Conservation (phyloP, 306 rosid genomes). For the Cucumis hystrix region DNA sequence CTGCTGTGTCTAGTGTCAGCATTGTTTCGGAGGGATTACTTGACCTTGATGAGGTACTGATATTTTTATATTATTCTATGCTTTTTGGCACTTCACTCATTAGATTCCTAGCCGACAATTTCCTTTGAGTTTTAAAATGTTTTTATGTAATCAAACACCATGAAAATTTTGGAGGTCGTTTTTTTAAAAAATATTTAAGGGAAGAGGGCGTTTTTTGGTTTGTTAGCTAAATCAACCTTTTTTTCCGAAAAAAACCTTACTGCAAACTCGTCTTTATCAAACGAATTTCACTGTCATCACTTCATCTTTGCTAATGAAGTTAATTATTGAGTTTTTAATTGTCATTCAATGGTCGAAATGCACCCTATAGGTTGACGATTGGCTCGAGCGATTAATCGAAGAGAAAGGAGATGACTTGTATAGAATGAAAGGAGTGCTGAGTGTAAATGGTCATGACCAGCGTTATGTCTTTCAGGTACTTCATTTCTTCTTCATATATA, state of each 20-base stretch:
- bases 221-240: background rate
- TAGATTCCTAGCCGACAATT: background rate
- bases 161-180: background rate
- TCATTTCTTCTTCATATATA: background rate
- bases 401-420: constrained; percentile 93
- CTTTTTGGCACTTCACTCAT: background rate
- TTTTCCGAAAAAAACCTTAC: background rate
- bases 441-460: constrained; percentile 55
- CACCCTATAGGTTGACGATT: constrained; percentile 49
- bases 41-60: constrained; percentile 74
- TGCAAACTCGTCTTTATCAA: background rate
- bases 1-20: constrained; percentile 69
- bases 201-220: background rate
- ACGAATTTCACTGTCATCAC: background rate
- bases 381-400: constrained; percentile 80
- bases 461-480: constrained; percentile 76
- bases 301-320: background rate
- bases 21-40: constrained; percentile 74
- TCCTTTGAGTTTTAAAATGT: background rate
- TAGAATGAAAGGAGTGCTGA: constrained; percentile 83
- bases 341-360: background rate
- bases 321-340: background rate
- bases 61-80: background rate
- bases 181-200: too few species aligned
- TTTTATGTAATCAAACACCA: background rate